Conservation (phyloP, 805 yeast genomes). For the Yarrowia divulgata region DNA sequence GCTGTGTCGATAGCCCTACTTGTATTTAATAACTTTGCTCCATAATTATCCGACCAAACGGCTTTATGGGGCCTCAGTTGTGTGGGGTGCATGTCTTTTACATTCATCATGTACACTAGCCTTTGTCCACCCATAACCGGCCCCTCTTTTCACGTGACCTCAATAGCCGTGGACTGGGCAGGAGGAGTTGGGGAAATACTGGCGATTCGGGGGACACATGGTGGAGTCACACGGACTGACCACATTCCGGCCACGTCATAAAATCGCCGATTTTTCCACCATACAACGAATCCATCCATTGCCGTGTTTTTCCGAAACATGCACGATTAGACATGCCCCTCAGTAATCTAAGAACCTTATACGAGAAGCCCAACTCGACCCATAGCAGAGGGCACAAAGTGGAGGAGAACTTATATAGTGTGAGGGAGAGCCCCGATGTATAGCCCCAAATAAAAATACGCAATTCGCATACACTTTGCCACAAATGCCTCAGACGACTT, state of each 20-base stretch:
- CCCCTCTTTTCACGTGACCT: conserved; percentile 28
- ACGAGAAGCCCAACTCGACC: not conserved
- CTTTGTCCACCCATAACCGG: conserved; percentile 24
- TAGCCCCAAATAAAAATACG: not conserved
- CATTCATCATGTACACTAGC: conserved; percentile 43
- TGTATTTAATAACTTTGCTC: conserved; percentile 8
- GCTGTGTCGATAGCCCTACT: not conserved
- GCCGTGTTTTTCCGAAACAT: conserved; percentile 28
- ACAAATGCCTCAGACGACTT: conserved; percentile 41
- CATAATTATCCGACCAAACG: conserved; percentile 18
- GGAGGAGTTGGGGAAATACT: no score
- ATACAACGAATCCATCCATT: conserved; percentile 5
- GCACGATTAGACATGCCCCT: conserved; percentile 17
- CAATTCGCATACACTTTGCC: not conserved
- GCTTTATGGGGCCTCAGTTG: conserved; percentile 10
- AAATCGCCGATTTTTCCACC: no score
- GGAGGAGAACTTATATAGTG: conserved; percentile 14
- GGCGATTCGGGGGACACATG: no score
- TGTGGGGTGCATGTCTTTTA: conserved; percentile 17
- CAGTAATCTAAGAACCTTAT: conserved; percentile 13
- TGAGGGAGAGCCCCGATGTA: not conserved
- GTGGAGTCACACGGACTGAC: no score
- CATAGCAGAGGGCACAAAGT: conserved; percentile 8
- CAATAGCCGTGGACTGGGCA: conserved; percentile 9
- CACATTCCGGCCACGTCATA: no score